Evolutionary conservation across 1,284 basidiomycete genomes (phyloP).

Genomic region (Cryptococcus wingfieldii): DNA sequence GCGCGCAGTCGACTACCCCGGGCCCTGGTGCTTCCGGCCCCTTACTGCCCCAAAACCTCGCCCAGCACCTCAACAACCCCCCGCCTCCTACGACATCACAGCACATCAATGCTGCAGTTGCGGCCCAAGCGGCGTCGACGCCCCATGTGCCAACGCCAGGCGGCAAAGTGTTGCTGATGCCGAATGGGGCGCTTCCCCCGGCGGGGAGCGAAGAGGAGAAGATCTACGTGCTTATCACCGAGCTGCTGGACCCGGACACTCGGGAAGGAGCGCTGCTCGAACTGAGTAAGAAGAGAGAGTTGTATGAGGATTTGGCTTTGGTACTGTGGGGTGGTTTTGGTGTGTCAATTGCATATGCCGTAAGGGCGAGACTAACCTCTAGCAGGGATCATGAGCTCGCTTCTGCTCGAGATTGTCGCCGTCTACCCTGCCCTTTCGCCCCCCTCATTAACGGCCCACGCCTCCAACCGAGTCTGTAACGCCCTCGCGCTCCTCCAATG

Average conservation of each 20-base stretch:
- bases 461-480: conserved; percentile 99
- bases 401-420: conserved; percentile 96
- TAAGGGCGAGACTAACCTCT: not conserved
- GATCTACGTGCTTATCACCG: conserved; percentile 54
- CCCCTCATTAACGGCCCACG: conserved; percentile 93
- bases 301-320: conserved; percentile 96
- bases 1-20: conserved; percentile 3
- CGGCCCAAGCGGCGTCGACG: conserved; percentile 1
- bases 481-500: conserved; percentile 96
- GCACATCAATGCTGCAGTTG: conserved; percentile 13
- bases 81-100: conserved; percentile 34
- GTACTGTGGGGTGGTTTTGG: conserved; percentile 99
- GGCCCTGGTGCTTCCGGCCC: conserved; percentile 19
- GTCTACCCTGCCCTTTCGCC: conserved; percentile 96
- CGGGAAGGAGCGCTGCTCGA: conserved; percentile 86
- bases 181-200: conserved; percentile 42
- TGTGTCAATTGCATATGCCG: conserved; percentile 49
- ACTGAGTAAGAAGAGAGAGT: conserved; percentile 97
- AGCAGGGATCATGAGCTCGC: conserved; percentile 94
- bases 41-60: conserved; percentile 45
- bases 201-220: conserved; percentile 52
- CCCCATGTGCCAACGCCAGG: conserved; percentile 1
- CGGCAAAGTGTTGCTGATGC: conserved; percentile 43
- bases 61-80: conserved; percentile 50
- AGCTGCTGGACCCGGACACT: conserved; percentile 55